phyloP scores from a whole-genome alignment of 768 basidiomycete species.

The Dioszegia hungarica region DNA sequence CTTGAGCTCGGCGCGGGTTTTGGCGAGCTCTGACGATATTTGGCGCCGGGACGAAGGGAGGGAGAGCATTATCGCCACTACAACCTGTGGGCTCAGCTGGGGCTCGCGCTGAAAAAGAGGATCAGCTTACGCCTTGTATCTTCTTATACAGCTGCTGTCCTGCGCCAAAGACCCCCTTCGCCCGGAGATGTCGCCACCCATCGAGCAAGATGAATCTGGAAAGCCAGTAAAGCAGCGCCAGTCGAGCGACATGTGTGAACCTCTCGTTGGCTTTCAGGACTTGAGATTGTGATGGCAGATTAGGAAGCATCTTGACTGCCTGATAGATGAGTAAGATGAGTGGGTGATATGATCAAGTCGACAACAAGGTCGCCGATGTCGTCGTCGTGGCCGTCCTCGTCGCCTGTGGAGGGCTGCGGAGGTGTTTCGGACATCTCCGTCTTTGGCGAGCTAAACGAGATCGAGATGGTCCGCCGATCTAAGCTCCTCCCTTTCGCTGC shows the following conservation, averaged over 20 bases:
- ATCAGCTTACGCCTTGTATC: slow-evolving; percentile 21
- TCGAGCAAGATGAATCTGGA: slow-evolving; percentile 20
- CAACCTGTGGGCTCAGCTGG: slow-evolving; percentile 6
- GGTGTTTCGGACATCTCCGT: background rate
- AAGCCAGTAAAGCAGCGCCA: slow-evolving; percentile 29
- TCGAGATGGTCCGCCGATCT: background rate
- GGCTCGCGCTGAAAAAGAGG: background rate
- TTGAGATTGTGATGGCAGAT: background rate
- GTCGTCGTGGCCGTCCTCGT: no score
- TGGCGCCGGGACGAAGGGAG: slow-evolving; percentile 38
- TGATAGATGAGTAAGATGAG: no score
- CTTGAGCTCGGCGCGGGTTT: slow-evolving; percentile 24
- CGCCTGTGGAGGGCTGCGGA: background rate
- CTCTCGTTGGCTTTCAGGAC: background rate
- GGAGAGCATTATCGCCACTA: slow-evolving; percentile 33
- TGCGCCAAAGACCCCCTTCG: slow-evolving; percentile 27
- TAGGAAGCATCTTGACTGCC: background rate
- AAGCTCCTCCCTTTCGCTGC: no score
- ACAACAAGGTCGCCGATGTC: no score
- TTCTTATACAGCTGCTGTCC: slow-evolving; percentile 8
- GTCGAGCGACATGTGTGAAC: slow-evolving; percentile 20
- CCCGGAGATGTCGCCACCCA: slow-evolving; percentile 37
- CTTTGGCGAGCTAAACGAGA: background rate
- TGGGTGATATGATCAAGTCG: no score
- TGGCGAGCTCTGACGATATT: slow-evolving; percentile 32